These are phyloP conservation scores for Alternaria tenuissima DNA, from an alignment of 2,329 filamentous ascomycete genomes.

Conservation along the genomic window DNA sequence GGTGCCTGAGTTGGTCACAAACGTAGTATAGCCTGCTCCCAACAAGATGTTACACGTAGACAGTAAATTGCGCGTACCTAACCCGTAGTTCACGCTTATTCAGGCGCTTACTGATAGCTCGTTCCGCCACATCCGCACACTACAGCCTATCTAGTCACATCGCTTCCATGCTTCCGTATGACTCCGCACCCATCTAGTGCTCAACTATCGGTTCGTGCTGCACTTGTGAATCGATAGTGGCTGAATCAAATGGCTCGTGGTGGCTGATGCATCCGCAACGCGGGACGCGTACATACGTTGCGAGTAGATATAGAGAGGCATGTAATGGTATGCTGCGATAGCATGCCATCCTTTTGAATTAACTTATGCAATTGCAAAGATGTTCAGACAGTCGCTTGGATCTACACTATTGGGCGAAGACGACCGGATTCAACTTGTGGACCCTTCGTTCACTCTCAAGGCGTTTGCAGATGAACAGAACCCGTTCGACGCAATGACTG, in stretches of 20 bases:
- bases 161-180: not conserved
- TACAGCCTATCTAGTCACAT: conserved; percentile 1
- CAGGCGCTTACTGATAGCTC: conserved; percentile 13
- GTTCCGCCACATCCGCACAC: conserved; percentile 3
- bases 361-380: not conserved
- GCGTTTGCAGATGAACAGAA: not conserved
- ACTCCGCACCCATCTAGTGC: not conserved
- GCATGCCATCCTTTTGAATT: not conserved
- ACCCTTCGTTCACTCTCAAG: not conserved
- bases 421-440: not conserved
- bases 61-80: not conserved
- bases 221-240: not conserved
- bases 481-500: not conserved
- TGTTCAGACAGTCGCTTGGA: not conserved
- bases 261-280: conserved; percentile 3
- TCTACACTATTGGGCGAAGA: not conserved
- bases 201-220: too few relatives aligned
- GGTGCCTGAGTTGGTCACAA: not conserved
- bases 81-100: conserved; percentile 15
- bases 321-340: too few relatives aligned
- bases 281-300: not conserved
- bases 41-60: not conserved
- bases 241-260: not conserved
- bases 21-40: not conserved
- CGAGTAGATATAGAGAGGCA: not conserved